These are phyloP conservation scores for Metschnikowia reukaufii DNA, from an alignment of 805 yeast genomes.

Conservation along the genomic window DNA sequence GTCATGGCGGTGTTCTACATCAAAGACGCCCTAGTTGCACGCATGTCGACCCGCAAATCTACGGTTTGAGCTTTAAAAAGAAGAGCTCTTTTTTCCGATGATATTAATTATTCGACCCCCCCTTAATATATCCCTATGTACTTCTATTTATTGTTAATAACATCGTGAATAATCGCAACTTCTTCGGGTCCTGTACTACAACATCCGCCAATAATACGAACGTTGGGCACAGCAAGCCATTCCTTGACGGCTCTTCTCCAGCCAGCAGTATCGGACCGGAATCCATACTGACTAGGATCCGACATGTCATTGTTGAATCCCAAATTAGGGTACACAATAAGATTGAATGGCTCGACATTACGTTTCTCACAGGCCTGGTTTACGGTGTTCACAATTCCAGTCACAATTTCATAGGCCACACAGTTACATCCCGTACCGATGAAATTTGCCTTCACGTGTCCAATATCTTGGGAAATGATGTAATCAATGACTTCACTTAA, in stretches of 20 bases:
- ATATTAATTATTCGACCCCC: background rate
- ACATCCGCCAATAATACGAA: conserved; percentile 68
- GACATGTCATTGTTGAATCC: conserved; percentile 63
- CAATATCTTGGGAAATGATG: conserved; percentile 28
- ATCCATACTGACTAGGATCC: conserved; percentile 30
- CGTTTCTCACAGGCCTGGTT: conserved; percentile 14
- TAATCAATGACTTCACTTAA: conserved; percentile 23
- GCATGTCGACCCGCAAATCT: conserved; percentile 1
- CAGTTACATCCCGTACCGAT: conserved; percentile 71
- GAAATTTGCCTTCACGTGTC: conserved; percentile 25
- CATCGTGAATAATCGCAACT: conserved; percentile 14
- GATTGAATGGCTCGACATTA: conserved; percentile 28
- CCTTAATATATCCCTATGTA: conserved; percentile 6
- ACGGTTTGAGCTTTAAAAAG: background rate
- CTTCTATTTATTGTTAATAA: conserved; percentile 5
- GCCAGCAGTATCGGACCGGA: conserved; percentile 18
- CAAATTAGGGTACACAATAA: conserved; percentile 71
- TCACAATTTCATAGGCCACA: conserved; percentile 46
- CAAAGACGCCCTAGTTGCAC: conserved; percentile 38
- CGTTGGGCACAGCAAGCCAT: conserved; percentile 44
- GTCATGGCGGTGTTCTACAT: conserved; percentile 67
- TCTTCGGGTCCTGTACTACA: conserved; percentile 66
- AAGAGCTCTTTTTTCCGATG: background rate
- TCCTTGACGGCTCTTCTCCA: conserved; percentile 41
- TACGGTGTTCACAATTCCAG: conserved; percentile 39